These are phyloP conservation scores for Sonneratia alba DNA, from an alignment of 345 rosid species.

Conservation along the genomic window DNA sequence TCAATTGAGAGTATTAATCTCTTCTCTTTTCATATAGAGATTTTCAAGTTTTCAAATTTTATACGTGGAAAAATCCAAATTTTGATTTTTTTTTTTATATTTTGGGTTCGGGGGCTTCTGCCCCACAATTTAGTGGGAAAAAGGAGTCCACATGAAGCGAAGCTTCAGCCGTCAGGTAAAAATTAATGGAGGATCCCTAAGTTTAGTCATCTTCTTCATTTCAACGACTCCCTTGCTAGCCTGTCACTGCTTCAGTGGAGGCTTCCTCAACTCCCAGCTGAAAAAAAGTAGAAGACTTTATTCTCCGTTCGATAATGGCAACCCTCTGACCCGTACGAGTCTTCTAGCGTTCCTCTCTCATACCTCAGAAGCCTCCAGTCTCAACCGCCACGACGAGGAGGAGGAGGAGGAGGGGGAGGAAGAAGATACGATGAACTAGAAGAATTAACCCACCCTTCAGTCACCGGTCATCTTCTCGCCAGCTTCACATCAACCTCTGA, in stretches of 20 bases:
- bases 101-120: too few relatives aligned
- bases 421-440: too few relatives aligned
- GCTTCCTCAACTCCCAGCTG: background rate
- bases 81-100: too few relatives aligned
- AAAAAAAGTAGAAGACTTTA: background rate
- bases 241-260: background rate
- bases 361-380: background rate
- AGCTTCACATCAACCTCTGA: too few relatives aligned
- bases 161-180: background rate
- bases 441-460: background rate
- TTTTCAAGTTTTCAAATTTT: too few relatives aligned
- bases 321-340: background rate
- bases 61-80: too few relatives aligned
- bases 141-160: background rate
- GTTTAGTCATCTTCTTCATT: background rate
- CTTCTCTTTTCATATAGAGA: too few relatives aligned
- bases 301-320: background rate
- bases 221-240: background rate
- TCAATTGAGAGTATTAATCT: too few relatives aligned
- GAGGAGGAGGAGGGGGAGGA: too few relatives aligned
- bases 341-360: background rate
- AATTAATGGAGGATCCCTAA: background rate
- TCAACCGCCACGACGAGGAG: too few relatives aligned
- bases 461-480: too few relatives aligned
- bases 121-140: too few relatives aligned